Evolutionary conservation across 2,329 filamentous ascomycete genomes (phyloP).

Genomic region (Phyllosticta citribraziliensis): DNA sequence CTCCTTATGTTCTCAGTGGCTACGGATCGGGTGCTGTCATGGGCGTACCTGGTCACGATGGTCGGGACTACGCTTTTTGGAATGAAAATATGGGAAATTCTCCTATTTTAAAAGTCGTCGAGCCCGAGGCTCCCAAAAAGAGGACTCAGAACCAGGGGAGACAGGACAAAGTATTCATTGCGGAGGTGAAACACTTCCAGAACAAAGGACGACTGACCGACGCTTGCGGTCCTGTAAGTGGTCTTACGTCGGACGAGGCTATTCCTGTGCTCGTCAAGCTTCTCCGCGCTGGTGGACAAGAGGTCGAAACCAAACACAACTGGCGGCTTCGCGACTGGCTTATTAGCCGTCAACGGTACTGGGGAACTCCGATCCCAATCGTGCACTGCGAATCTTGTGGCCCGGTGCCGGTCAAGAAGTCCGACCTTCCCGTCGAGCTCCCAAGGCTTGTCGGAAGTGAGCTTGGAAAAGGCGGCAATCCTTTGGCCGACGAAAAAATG

Average conservation of each 20-base stretch:
- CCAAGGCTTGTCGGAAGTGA: constrained; percentile 63
- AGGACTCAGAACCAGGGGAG: constrained; percentile 13
- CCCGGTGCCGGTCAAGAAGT: constrained; percentile 64
- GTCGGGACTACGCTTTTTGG: constrained; percentile 73
- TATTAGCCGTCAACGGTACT: constrained; percentile 85
- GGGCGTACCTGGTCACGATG: constrained; percentile 82
- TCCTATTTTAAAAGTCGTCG: constrained; percentile 39
- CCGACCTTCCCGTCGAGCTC: constrained; percentile 66
- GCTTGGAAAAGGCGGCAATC: constrained; percentile 62
- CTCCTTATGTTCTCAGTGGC: constrained; percentile 75
- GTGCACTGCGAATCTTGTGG: constrained; percentile 72
- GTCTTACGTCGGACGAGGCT: constrained; percentile 53
- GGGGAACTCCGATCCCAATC: constrained; percentile 85
- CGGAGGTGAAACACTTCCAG: constrained; percentile 45
- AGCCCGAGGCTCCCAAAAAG: constrained; percentile 2
- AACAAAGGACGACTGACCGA: constrained; percentile 59
- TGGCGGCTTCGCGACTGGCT: constrained; percentile 86
- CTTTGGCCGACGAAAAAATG: constrained; percentile 54
- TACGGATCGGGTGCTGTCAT: constrained; percentile 85
- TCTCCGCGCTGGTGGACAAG: constrained; percentile 24
- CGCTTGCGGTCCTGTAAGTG: constrained; percentile 55
- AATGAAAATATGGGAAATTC: constrained; percentile 53
- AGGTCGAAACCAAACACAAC: constrained; percentile 53
- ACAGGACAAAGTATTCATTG: constrained; percentile 17
- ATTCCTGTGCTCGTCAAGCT: constrained; percentile 48